Evolutionary conservation across 2,329 filamentous ascomycete genomes (phyloP).

Genomic region (Fusarium sp.): DNA sequence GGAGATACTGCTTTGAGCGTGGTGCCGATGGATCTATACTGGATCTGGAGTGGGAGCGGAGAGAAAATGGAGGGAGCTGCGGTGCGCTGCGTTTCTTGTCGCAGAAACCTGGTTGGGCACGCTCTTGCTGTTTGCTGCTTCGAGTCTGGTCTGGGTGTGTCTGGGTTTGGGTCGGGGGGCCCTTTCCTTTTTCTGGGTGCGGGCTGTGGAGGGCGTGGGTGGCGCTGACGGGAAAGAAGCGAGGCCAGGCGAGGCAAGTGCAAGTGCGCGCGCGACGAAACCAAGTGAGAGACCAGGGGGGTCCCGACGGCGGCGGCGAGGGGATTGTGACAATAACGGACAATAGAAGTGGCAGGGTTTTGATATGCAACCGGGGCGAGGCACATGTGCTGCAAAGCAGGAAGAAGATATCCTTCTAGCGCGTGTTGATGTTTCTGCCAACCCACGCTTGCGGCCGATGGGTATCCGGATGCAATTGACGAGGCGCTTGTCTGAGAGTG

Average conservation of each 20-base stretch:
- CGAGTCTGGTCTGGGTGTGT: slow-evolving; percentile 50
- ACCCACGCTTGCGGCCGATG: slow-evolving; percentile 26
- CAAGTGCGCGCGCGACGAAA: slow-evolving; percentile 28
- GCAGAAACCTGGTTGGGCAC: slow-evolving; percentile 67
- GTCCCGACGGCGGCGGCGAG: not conserved
- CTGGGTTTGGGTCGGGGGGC: slow-evolving; percentile 39
- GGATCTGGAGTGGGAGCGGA: slow-evolving; percentile 69
- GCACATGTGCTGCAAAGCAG: slow-evolving; percentile 32
- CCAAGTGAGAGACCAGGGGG: slow-evolving; percentile 29
- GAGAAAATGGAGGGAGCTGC: slow-evolving; percentile 56
- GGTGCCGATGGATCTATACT: slow-evolving; percentile 75
- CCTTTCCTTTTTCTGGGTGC: slow-evolving; percentile 43
- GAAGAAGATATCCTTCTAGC: slow-evolving; percentile 6
- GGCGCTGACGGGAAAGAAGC: slow-evolving; percentile 55
- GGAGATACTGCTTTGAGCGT: slow-evolving; percentile 75
- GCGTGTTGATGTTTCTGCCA: slow-evolving; percentile 32
- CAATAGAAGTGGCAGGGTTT: slow-evolving; percentile 23
- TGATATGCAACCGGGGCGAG: slow-evolving; percentile 35
- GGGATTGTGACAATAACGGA: slow-evolving; percentile 7
- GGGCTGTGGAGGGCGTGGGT: slow-evolving; percentile 43
- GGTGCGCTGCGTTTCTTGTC: slow-evolving; percentile 60
- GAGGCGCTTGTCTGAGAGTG: slow-evolving; percentile 45
- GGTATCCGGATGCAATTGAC: slow-evolving; percentile 45
- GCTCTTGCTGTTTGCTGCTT: slow-evolving; percentile 51
- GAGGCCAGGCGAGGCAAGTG: slow-evolving; percentile 48